These are phyloP conservation scores for Punica granatum DNA, from an alignment of 345 rosid species.

Conservation along the genomic window DNA sequence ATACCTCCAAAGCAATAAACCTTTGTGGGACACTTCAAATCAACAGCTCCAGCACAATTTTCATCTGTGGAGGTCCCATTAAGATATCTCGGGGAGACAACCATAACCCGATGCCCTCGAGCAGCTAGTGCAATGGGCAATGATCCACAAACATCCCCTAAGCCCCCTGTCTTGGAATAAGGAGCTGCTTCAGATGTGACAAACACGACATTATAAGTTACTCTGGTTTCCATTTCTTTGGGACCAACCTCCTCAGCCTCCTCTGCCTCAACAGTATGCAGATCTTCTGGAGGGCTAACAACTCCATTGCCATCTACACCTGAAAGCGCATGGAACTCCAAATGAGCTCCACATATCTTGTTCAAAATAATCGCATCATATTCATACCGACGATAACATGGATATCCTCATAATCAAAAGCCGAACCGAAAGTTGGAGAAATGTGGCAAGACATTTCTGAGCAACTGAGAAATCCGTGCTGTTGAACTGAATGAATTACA, in stretches of 20 bases:
- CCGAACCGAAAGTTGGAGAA: too few relatives aligned
- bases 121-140: slow-evolving; percentile 73
- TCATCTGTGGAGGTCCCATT: slow-evolving; percentile 54
- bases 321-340: slow-evolving; percentile 2
- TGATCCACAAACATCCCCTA: slow-evolving; percentile 97
- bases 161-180: slow-evolving; percentile 94
- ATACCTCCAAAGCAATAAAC: slow-evolving; percentile 66
- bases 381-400: neutral
- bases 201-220: slow-evolving; percentile 51
- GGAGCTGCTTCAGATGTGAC: slow-evolving; percentile 94
- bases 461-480: too few relatives aligned
- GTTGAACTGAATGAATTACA: too few relatives aligned
- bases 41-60: slow-evolving; percentile 38
- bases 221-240: slow-evolving; percentile 18
- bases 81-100: slow-evolving; percentile 72
- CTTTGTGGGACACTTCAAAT: slow-evolving; percentile 33
- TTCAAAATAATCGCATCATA: neutral
- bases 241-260: slow-evolving; percentile 26
- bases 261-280: slow-evolving; percentile 15
- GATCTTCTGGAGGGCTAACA: slow-evolving; percentile 18
- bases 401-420: neutral
- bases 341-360: neutral
- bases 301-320: slow-evolving; percentile 29
- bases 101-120: slow-evolving; percentile 94
- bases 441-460: too few relatives aligned